Base-by-base conservation (phyloP, 805 yeast species). In the Candida qinlingensis region DNA sequence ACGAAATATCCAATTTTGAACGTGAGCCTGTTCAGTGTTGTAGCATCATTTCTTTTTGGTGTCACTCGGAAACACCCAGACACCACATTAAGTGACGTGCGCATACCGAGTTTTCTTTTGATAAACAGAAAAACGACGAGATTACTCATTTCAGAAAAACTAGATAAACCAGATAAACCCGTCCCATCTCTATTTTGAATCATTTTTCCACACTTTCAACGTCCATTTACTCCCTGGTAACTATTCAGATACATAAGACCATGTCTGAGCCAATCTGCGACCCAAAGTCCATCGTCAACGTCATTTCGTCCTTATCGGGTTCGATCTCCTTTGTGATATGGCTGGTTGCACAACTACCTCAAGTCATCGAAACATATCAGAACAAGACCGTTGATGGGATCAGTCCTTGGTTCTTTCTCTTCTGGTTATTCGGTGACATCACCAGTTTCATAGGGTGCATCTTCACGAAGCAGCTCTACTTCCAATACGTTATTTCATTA, bases 391-490 rank as follows among this genome's bases (percentile, higher is more conserved):
- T 80, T 4, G 82, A 79, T 13, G 85, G 85, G 6, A 50, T 80
- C 19, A 76, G 83, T 5, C 81, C 83, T 3, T 53, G 73, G 13
- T 70, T 80, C 38, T 72, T 80, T 47, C 67, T 73, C 7, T 70
- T 78, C 4, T 71, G 74, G 74, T 48, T 70, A 29, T 39, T 64
- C 19, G 75, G 74, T 9, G 84, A 72, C 41, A 29, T 73, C 25
- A 73, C 81, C 7, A 75, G 80, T 40, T 64, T 83, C 30, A 41
- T 76, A 0, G 97, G 97, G 0, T 88, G 96, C 52, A 50, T 87
- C 0, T 62, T 89, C 42, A 89, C 96, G 0, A 63, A 77, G 6
- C 97, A 91, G 52, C 70, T 89, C 42, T 80, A 84, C n/a, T 91
- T 90, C 66, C 97, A 90, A 62, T 76, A 81, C 9, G 68, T 81